Conservation (phyloP, 78 protist species). For the Polysphondylium violaceum region DNA sequence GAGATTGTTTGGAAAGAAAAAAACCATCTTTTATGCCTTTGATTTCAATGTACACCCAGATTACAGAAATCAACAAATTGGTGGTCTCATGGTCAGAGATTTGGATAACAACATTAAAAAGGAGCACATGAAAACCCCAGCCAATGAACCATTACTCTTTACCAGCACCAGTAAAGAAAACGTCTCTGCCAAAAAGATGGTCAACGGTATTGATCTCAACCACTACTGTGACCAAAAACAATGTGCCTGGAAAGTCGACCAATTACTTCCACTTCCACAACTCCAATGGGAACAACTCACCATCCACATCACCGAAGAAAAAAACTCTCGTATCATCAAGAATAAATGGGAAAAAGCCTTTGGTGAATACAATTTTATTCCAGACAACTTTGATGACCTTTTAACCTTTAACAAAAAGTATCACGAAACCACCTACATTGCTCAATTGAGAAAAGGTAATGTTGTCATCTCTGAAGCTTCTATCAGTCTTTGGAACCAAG, state of each 20-base stretch:
- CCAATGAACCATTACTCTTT: not conserved
- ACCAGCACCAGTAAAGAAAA: not conserved
- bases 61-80: not conserved
- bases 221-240: constrained; percentile 21
- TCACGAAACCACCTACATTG: not conserved
- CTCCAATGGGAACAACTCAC: not conserved
- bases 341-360: constrained; percentile 8
- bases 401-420: not conserved
- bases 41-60: constrained; percentile 8
- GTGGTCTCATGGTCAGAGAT: not conserved
- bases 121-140: not conserved
- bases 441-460: not conserved
- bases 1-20: not conserved
- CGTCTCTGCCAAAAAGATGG: not conserved
- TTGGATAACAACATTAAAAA: not conserved
- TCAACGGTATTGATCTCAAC: not conserved
- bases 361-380: constrained; percentile 4
- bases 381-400: constrained; percentile 19
- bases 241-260: constrained; percentile 17
- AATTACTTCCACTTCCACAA: not conserved
- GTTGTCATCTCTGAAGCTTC: constrained; percentile 4
- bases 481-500: constrained; percentile 25
- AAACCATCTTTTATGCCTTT: not conserved
- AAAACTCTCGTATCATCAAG: not conserved
- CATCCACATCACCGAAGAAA: not conserved